These are phyloP conservation scores for Pseudotulostoma volvatum DNA, from an alignment of 495 filamentous ascomycete species.

Conservation along the genomic window DNA sequence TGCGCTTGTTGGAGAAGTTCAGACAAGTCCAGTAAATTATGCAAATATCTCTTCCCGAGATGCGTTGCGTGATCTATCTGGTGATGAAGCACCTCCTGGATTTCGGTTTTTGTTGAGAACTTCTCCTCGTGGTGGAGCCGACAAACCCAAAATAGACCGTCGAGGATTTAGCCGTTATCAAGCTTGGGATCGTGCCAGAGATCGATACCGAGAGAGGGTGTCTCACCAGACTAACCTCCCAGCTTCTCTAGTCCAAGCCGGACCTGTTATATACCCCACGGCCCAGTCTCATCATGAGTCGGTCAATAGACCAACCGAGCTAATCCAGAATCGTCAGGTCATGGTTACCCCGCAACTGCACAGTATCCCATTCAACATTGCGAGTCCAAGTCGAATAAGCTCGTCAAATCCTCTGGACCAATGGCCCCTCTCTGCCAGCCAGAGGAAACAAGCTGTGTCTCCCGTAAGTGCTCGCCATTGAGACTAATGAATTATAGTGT, in stretches of 20 bases:
- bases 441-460: no score
- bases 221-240: not conserved
- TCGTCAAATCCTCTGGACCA: not conserved
- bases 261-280: not conserved
- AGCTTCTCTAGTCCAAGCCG: not conserved
- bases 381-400: not conserved
- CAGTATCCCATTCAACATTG: not conserved
- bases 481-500: no score
- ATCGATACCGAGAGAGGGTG: constrained; percentile 16
- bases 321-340: not conserved
- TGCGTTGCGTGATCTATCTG: constrained; percentile 15
- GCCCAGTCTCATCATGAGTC: not conserved
- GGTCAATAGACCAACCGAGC: not conserved
- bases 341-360: not conserved
- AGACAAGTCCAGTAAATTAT: constrained; percentile 15
- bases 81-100: constrained; percentile 22
- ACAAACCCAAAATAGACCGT: constrained; percentile 18
- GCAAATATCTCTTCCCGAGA: constrained; percentile 7
- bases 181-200: constrained; percentile 31
- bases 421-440: no score
- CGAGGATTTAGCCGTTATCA: constrained; percentile 34
- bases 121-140: constrained; percentile 10
- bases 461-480: no score
- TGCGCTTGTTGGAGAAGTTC: constrained; percentile 12
- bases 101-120: constrained; percentile 18